Conservation (phyloP, 2,329 filamentous ascomycete species). For the Leptographium galeiforme region DNA sequence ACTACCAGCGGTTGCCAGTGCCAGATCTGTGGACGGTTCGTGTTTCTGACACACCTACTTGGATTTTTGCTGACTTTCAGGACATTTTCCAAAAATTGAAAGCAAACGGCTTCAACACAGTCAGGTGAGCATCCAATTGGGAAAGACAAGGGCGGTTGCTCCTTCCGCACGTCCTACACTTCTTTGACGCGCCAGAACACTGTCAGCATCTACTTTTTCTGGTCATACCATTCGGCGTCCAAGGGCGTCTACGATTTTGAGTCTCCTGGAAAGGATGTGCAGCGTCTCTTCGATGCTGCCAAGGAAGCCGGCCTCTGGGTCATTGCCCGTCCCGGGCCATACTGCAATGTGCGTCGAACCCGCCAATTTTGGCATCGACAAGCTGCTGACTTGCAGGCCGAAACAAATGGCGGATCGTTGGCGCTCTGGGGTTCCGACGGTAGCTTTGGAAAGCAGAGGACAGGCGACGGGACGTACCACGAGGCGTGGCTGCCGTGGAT, state of each 20-base stretch:
- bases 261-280: slow-evolving; percentile 38
- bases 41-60: background rate
- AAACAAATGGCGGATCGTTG: slow-evolving; percentile 63
- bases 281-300: slow-evolving; percentile 67
- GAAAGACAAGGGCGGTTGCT: background rate
- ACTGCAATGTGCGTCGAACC: slow-evolving; percentile 23
- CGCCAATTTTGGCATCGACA: background rate
- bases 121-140: slow-evolving; percentile 21
- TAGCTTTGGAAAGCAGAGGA: slow-evolving; percentile 53
- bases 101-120: slow-evolving; percentile 63
- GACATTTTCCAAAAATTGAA: slow-evolving; percentile 65
- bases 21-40: slow-evolving; percentile 34
- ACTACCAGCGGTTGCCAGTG: slow-evolving; percentile 38
- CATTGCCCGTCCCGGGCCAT: slow-evolving; percentile 43
- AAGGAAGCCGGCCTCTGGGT: slow-evolving; percentile 62
- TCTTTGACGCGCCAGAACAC: background rate
- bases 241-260: slow-evolving; percentile 57
- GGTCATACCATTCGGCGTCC: slow-evolving; percentile 46
- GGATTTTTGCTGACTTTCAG: slow-evolving; percentile 10
- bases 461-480: too few relatives aligned
- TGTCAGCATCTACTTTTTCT: slow-evolving; percentile 33
- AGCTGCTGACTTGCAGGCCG: slow-evolving; percentile 47
- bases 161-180: background rate
- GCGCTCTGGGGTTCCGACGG: slow-evolving; percentile 63
- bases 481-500: too few relatives aligned